Conservation (phyloP, 179 eudicot genomes). For the Nepenthes alata region DNA sequence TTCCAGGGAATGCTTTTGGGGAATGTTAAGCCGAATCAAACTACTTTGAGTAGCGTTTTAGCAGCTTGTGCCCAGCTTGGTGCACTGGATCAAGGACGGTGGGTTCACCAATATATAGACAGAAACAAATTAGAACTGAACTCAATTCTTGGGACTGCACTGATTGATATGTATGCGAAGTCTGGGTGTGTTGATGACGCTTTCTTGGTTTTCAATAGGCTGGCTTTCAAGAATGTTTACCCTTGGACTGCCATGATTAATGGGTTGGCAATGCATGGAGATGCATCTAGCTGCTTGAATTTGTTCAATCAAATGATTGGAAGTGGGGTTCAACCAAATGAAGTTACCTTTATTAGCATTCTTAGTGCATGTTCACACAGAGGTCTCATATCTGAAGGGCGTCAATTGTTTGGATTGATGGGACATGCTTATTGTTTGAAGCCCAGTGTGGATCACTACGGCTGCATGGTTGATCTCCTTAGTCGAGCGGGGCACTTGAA, state of each 20-base stretch:
- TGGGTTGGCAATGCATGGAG: slow-evolving; percentile 33
- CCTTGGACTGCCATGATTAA: slow-evolving; percentile 35
- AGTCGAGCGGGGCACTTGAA: slow-evolving; percentile 27
- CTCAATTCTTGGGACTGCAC: slow-evolving; percentile 23
- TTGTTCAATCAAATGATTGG: slow-evolving; percentile 16
- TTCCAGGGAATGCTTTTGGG: not conserved
- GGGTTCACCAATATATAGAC: slow-evolving; percentile 27
- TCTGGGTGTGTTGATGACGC: slow-evolving; percentile 35
- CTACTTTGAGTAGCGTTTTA: slow-evolving; percentile 22
- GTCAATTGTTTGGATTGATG: slow-evolving; percentile 21
- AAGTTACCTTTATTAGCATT: slow-evolving; percentile 4
- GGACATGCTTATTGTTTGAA: slow-evolving; percentile 14
- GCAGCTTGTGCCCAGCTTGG: slow-evolving; percentile 28
- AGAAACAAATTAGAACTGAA: slow-evolving; percentile 14
- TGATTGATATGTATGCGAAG: slow-evolving; percentile 37
- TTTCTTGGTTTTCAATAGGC: slow-evolving; percentile 15
- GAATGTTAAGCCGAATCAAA: slow-evolving; percentile 18
- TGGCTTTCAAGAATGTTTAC: slow-evolving; percentile 24
- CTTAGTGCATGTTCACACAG: slow-evolving; percentile 18
- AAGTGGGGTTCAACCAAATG: slow-evolving; percentile 13
- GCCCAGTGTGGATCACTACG: slow-evolving; percentile 32
- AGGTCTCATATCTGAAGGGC: slow-evolving; percentile 29
- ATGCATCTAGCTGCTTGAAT: slow-evolving; percentile 12
- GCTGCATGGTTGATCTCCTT: slow-evolving; percentile 40
- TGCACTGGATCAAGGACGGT: slow-evolving; percentile 24